Percentiles rank a stretch among this genome's conserved stretches.
phyloP scores from a whole-genome alignment of 257 asterid species.

The Leptodermis oblonga region DNA sequence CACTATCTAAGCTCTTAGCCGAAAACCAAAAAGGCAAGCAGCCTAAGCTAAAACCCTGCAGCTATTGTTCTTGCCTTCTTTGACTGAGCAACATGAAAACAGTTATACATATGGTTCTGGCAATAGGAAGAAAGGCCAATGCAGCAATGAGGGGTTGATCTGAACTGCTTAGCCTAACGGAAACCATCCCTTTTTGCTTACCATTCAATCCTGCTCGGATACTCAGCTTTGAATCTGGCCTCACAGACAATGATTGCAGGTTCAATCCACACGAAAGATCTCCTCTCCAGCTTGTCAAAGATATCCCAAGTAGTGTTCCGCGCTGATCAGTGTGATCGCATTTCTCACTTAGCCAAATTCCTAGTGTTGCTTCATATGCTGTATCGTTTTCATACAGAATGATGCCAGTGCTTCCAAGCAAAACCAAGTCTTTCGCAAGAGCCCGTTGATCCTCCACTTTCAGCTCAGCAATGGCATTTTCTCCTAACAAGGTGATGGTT shows the following conservation, averaged over 20 bases:
- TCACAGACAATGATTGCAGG: slow-evolving; percentile 35
- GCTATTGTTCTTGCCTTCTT: slow-evolving; percentile 5
- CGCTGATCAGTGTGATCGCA: slow-evolving; percentile 8
- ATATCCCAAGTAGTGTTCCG: slow-evolving; percentile 28
- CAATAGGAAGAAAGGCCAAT: slow-evolving; percentile 45
- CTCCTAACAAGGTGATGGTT: too few relatives aligned
- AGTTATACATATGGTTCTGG: slow-evolving; percentile 30
- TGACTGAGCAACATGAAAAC: slow-evolving; percentile 22
- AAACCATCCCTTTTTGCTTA: slow-evolving; percentile 43
- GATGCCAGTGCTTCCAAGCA: too few relatives aligned
- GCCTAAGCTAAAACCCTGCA: slow-evolving; percentile 1
- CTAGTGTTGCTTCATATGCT: too few relatives aligned
- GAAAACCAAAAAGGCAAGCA: neutral
- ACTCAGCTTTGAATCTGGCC: slow-evolving; percentile 28
- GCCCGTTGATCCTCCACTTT: too few relatives aligned
- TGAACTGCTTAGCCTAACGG: slow-evolving; percentile 43
- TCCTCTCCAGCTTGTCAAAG: slow-evolving; percentile 36
- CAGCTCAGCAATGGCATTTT: too few relatives aligned
- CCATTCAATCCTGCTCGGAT: slow-evolving; percentile 36
- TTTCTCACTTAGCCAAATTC: too few relatives aligned
- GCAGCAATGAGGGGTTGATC: slow-evolving; percentile 49
- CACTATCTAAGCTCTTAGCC: too few relatives aligned
- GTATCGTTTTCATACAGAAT: too few relatives aligned
- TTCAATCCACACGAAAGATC: slow-evolving; percentile 39
- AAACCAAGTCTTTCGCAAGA: too few relatives aligned